Percentiles rank a stretch among this genome's conserved stretches.
Conservation (phyloP, 352 stramenopile genomes). For the Phytophthora cryptogea region DNA sequence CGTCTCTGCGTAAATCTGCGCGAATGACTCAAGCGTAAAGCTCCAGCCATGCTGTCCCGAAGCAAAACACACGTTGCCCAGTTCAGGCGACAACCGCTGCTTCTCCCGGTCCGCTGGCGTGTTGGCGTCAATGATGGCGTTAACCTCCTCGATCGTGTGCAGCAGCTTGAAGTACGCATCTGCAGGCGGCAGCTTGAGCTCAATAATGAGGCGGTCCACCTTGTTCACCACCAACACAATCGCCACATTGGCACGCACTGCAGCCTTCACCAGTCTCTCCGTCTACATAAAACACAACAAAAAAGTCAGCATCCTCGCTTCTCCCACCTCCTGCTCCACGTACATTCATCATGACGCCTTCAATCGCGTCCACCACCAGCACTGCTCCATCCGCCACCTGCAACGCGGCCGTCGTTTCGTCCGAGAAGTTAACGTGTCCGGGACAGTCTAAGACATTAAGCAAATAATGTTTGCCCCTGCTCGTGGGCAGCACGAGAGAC, state of each 20-base stretch:
- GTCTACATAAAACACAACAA: slow-evolving; percentile 72
- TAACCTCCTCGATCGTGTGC: slow-evolving; percentile 98
- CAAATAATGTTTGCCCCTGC: slow-evolving; percentile 95
- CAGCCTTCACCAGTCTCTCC: slow-evolving; percentile 93
- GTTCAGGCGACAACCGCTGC: slow-evolving; percentile 87
- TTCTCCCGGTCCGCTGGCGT: slow-evolving; percentile 47
- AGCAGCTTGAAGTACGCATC: slow-evolving; percentile 99
- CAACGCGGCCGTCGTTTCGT: slow-evolving; percentile 94
- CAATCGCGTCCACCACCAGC: slow-evolving; percentile 97
- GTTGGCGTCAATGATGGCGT: slow-evolving; percentile 87
- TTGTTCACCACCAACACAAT: slow-evolving; percentile 97
- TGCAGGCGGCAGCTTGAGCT: slow-evolving; percentile 97
- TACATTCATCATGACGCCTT: slow-evolving; percentile 98
- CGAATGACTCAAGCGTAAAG: slow-evolving; percentile 97
- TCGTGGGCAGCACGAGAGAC: slow-evolving; percentile 94
- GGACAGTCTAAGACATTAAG: slow-evolving; percentile 98
- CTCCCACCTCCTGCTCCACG: not conserved
- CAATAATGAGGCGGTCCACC: slow-evolving; percentile 98
- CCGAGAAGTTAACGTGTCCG: slow-evolving; percentile 97
- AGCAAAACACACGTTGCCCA: slow-evolving; percentile 98
- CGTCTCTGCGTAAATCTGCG: slow-evolving; percentile 78
- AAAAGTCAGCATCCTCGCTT: not conserved
- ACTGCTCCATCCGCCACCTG: slow-evolving; percentile 94
- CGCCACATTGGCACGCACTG: slow-evolving; percentile 88
- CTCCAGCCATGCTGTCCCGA: slow-evolving; percentile 96